Evolutionary conservation across 345 rosid genomes (phyloP).

Genomic region (Pistacia vera): DNA sequence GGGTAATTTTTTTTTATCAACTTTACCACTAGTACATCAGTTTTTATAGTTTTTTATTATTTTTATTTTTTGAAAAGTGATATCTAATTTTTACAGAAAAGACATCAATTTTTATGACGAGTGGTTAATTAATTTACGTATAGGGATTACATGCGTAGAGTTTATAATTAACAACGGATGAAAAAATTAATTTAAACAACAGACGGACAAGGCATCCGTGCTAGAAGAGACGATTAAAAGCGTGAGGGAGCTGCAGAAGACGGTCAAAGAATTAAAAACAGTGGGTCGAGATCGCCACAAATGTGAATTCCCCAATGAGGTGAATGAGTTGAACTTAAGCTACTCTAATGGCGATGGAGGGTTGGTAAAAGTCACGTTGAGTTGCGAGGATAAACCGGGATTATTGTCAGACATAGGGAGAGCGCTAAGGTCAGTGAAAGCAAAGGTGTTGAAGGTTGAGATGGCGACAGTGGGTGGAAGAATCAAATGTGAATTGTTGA

Average conservation of each 20-base stretch:
- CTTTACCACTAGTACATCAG: too few species aligned
- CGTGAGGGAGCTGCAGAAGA: constrained; percentile 40
- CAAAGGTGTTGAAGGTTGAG: constrained; percentile 53
- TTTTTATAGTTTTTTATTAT: too few species aligned
- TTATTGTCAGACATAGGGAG: constrained; percentile 43
- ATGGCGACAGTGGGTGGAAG: constrained; percentile 62
- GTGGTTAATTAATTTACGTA: too few species aligned
- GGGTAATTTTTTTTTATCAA: too few species aligned
- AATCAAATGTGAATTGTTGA: constrained; percentile 44
- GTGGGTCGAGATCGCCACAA: constrained; percentile 13
- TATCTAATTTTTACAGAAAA: too few species aligned
- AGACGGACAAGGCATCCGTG: constrained; percentile 60
- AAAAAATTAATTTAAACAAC: constrained; percentile 13
- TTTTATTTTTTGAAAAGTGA: too few species aligned
- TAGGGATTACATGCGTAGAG: too few species aligned
- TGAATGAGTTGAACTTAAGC: constrained; percentile 33
- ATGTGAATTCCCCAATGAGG: constrained; percentile 35
- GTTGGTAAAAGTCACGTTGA: constrained; percentile 42
- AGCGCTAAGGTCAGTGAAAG: constrained; percentile 45
- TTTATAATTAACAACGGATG: neutral
- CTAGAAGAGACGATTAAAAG: constrained; percentile 47
- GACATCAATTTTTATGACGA: too few species aligned
- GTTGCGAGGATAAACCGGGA: constrained; percentile 48
- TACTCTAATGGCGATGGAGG: constrained; percentile 21
- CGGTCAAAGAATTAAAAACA: constrained; percentile 38